Evolutionary conservation across 495 filamentous ascomycete genomes (phyloP).

Genomic region (Daldinia bambusicola): DNA sequence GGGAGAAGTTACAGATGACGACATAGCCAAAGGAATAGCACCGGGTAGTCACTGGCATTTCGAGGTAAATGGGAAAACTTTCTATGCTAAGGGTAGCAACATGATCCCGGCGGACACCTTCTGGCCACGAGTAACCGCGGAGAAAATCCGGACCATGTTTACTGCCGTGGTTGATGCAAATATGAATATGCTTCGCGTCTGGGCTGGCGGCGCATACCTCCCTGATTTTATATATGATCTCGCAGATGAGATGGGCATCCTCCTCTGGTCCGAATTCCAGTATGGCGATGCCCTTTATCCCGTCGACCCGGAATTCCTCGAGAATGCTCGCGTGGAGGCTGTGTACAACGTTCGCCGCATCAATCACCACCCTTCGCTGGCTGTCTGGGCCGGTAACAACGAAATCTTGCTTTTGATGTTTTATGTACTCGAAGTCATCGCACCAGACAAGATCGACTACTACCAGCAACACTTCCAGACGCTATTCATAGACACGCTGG

Average conservation of each 20-base stretch:
- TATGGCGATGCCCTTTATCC: slow-evolving; percentile 74
- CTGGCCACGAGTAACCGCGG: slow-evolving; percentile 70
- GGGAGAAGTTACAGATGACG: slow-evolving; percentile 65
- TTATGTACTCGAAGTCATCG: slow-evolving; percentile 52
- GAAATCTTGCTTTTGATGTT: slow-evolving; percentile 71
- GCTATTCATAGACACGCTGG: slow-evolving; percentile 69
- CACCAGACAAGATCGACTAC: slow-evolving; percentile 55
- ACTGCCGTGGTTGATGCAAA: slow-evolving; percentile 66
- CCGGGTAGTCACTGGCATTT: slow-evolving; percentile 75
- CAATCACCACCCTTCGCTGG: slow-evolving; percentile 75
- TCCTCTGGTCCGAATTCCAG: slow-evolving; percentile 76
- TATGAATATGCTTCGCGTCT: slow-evolving; percentile 77
- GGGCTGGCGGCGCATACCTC: slow-evolving; percentile 71
- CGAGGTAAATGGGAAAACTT: slow-evolving; percentile 73
- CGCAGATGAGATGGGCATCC: slow-evolving; percentile 71
- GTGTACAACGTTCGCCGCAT: slow-evolving; percentile 70
- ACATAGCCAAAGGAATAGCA: slow-evolving; percentile 61
- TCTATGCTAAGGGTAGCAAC: slow-evolving; percentile 75
- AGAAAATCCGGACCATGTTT: slow-evolving; percentile 65
- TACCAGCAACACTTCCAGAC: slow-evolving; percentile 69
- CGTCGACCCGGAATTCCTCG: slow-evolving; percentile 63
- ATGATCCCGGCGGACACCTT: slow-evolving; percentile 75
- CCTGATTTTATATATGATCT: slow-evolving; percentile 76
- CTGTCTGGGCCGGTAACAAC: slow-evolving; percentile 74
- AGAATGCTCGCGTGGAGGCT: slow-evolving; percentile 67